These are phyloP conservation scores for Geosmithia flava DNA, from an alignment of 2,329 filamentous ascomycete genomes.

Conservation along the genomic window DNA sequence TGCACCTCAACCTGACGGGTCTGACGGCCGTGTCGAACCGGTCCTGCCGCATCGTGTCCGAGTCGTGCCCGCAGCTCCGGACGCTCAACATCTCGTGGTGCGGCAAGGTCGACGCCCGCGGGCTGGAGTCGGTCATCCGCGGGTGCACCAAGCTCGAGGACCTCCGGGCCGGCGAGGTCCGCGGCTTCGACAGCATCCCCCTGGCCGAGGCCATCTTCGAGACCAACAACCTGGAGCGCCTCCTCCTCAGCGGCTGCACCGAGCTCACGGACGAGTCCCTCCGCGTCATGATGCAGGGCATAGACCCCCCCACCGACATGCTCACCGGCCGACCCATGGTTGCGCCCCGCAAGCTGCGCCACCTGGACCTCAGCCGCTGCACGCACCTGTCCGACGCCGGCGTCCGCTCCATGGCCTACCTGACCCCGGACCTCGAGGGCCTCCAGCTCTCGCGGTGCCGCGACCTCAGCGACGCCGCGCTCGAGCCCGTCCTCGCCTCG, in stretches of 20 bases:
- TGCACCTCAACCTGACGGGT: conserved; percentile 79
- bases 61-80: conserved; percentile 71
- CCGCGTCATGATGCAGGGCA: conserved; percentile 61
- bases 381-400: conserved; percentile 58
- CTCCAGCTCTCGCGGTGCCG: conserved; percentile 71
- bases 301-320: conserved; percentile 66
- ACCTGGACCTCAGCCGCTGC: conserved; percentile 78
- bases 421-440: conserved; percentile 69
- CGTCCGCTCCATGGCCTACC: conserved; percentile 57
- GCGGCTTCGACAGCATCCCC: conserved; percentile 62
- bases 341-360: conserved; percentile 64
- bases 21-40: conserved; percentile 69
- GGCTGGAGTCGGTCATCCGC: conserved; percentile 60
- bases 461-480: conserved; percentile 59
- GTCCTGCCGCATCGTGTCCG: conserved; percentile 75
- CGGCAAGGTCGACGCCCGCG: conserved; percentile 66
- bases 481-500: conserved; percentile 62
- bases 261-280: conserved; percentile 68
- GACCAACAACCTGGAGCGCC: conserved; percentile 69
- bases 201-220: conserved; percentile 66
- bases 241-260: conserved; percentile 69
- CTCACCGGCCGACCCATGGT: conserved; percentile 67
- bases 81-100: conserved; percentile 90
- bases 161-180: conserved; percentile 69
- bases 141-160: conserved; percentile 65